A percentile compares a stretch with the other conserved stretches of the same genome.
These are phyloP conservation scores for Bryoerythrophyllum caledonicum DNA, from an alignment of 225 moss, liverwort and hornwort species.

Conservation along the genomic window DNA sequence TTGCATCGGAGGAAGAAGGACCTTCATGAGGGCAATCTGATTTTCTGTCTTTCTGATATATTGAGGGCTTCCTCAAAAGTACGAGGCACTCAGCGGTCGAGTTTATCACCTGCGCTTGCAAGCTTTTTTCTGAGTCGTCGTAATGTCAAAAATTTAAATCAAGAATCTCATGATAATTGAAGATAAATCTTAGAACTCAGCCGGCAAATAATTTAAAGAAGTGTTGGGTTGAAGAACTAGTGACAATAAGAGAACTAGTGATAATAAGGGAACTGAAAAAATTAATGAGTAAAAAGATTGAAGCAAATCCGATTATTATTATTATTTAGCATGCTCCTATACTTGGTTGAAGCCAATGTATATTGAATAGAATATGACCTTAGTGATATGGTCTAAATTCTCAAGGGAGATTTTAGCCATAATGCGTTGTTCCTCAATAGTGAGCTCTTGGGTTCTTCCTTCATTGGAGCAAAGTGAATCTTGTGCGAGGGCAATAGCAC, in stretches of 20 bases:
- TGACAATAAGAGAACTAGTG: neutral
- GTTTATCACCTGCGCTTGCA: constrained; percentile 42
- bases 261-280: too few relatives aligned
- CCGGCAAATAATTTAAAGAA: neutral
- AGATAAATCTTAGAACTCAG: neutral
- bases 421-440: constrained; percentile 35
- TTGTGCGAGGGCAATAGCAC: constrained; percentile 46
- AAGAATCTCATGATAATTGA: too few relatives aligned
- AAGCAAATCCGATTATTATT: too few relatives aligned
- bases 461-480: constrained; percentile 30
- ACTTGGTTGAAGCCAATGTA: neutral
- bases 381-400: constrained; percentile 51
- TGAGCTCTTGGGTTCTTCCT: constrained; percentile 21
- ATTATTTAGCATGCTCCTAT: neutral
- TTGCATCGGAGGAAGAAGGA: constrained; percentile 50
- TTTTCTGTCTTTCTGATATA: constrained; percentile 31
- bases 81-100: constrained; percentile 49
- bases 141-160: neutral
- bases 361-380: constrained; percentile 32
- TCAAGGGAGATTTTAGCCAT: constrained; percentile 51
- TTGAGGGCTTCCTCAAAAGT: constrained; percentile 37
- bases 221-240: too few relatives aligned
- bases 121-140: neutral
- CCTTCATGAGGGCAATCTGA: constrained; percentile 36
- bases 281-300: too few relatives aligned